Evolutionary conservation across 2,329 filamentous ascomycete genomes (phyloP).

Genomic region (Penicillium brevicompactum): DNA sequence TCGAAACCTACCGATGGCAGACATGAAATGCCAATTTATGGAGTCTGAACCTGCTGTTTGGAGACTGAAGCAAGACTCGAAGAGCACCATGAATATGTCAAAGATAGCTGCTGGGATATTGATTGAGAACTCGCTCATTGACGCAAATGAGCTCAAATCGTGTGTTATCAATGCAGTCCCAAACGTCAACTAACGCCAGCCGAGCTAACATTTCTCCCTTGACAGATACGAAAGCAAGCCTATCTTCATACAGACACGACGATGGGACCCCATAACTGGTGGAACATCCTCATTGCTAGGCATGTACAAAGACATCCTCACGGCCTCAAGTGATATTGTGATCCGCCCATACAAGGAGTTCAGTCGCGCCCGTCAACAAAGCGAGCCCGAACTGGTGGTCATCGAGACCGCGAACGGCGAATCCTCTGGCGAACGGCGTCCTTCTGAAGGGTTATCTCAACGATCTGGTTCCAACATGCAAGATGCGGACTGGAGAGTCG

Average conservation of each 20-base stretch:
- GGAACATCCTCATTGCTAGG: conserved; percentile 25
- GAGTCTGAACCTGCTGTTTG: conserved; percentile 31
- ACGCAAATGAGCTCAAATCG: conserved; percentile 18
- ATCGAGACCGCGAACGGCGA: conserved; percentile 3
- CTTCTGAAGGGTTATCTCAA: background rate
- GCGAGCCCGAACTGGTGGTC: conserved; percentile 4
- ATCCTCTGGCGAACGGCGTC: background rate
- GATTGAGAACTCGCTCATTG: conserved; percentile 20
- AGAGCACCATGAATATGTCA: conserved; percentile 15
- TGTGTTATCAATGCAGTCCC: background rate
- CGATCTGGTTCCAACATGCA: background rate
- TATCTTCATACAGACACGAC: conserved; percentile 32
- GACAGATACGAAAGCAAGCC: conserved; percentile 26
- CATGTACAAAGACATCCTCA: conserved; percentile 24
- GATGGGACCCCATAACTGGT: conserved; percentile 35
- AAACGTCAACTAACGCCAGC: background rate
- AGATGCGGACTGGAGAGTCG: background rate
- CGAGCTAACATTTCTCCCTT: background rate
- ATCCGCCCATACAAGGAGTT: conserved; percentile 27
- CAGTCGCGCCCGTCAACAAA: conserved; percentile 5
- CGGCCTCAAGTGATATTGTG: conserved; percentile 21
- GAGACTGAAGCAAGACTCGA: conserved; percentile 13
- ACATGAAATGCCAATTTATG: conserved; percentile 24
- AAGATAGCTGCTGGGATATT: conserved; percentile 24
- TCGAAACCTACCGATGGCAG: conserved; percentile 27